Percentiles rank a stretch among this genome's conserved stretches.
Evolutionary conservation across 1,284 basidiomycete species (phyloP).

Genomic region (Papiliotrema nemorosa): DNA sequence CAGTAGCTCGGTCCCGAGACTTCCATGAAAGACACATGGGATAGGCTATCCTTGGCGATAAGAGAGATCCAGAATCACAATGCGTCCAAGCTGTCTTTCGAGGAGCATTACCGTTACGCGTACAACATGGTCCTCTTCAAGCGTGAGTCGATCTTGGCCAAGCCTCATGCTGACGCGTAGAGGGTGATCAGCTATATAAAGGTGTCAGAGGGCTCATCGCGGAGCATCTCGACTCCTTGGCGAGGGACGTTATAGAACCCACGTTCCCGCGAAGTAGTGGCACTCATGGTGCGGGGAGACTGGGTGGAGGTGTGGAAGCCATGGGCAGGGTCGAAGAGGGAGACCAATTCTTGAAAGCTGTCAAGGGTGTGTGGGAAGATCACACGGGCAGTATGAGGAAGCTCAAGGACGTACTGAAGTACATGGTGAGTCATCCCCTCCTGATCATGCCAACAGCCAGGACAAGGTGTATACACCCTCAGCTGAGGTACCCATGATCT

Average conservation of each 20-base stretch:
- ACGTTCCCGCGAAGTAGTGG: slow-evolving; percentile 63
- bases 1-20: slow-evolving; percentile 39
- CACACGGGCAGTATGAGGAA: slow-evolving; percentile 87
- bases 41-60: slow-evolving; percentile 61
- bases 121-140: slow-evolving; percentile 91
- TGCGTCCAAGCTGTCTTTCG: slow-evolving; percentile 87
- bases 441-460: slow-evolving; percentile 50
- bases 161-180: slow-evolving; percentile 12
- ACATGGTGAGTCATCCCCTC: slow-evolving; percentile 67
- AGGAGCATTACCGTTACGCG: slow-evolving; percentile 91
- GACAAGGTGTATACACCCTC: slow-evolving; percentile 79
- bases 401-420: slow-evolving; percentile 85
- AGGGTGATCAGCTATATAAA: slow-evolving; percentile 80
- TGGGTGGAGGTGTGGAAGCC: slow-evolving; percentile 39
- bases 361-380: slow-evolving; percentile 89
- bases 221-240: slow-evolving; percentile 78
- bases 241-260: slow-evolving; percentile 72
- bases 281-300: slow-evolving; percentile 30
- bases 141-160: slow-evolving; percentile 41
- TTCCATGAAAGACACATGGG: slow-evolving; percentile 47
- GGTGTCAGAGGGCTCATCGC: slow-evolving; percentile 76
- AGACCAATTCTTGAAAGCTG: slow-evolving; percentile 76
- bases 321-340: slow-evolving; percentile 58
- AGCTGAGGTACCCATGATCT: slow-evolving; percentile 70
- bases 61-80: slow-evolving; percentile 94